Conservation (phyloP, 768 basidiomycete genomes). For the Rhodotorula sphaerocarpa region DNA sequence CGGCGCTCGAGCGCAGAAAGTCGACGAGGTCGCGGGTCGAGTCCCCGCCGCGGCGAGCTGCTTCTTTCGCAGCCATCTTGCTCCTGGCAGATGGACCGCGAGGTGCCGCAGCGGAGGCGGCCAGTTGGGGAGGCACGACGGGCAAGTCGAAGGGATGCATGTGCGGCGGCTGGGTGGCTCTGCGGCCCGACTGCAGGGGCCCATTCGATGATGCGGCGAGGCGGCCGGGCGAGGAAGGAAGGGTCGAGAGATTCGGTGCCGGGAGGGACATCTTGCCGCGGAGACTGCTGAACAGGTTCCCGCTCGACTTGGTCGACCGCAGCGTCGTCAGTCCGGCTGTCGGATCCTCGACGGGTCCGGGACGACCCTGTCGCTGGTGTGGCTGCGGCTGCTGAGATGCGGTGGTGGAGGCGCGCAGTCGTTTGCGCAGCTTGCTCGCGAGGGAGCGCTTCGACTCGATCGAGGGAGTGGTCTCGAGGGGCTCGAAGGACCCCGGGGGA, state of each 20-base stretch:
- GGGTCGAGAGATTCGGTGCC: background rate
- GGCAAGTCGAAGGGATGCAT: too few species aligned
- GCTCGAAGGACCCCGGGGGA: too few species aligned
- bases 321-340: constrained; percentile 10
- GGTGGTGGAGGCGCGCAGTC: constrained; percentile 1
- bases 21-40: constrained; percentile 19
- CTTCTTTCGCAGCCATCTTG: too few species aligned
- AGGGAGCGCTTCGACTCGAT: background rate
- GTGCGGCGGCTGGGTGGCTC: too few species aligned
- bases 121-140: too few species aligned
- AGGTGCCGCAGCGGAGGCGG: too few species aligned
- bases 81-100: too few species aligned
- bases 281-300: constrained; percentile 12
- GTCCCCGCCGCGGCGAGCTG: constrained; percentile 9
- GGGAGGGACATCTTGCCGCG: background rate
- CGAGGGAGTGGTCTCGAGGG: background rate
- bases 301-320: background rate
- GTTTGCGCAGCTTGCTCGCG: background rate
- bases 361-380: background rate
- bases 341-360: background rate
- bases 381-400: too few species aligned
- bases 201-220: too few species aligned
- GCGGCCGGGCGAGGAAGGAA: too few species aligned
- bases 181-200: too few species aligned
- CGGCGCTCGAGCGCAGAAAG: constrained; percentile 10